Base-by-base conservation (phyloP, 1,284 basidiomycete genomes). In the Boletus nobilissimus region DNA sequence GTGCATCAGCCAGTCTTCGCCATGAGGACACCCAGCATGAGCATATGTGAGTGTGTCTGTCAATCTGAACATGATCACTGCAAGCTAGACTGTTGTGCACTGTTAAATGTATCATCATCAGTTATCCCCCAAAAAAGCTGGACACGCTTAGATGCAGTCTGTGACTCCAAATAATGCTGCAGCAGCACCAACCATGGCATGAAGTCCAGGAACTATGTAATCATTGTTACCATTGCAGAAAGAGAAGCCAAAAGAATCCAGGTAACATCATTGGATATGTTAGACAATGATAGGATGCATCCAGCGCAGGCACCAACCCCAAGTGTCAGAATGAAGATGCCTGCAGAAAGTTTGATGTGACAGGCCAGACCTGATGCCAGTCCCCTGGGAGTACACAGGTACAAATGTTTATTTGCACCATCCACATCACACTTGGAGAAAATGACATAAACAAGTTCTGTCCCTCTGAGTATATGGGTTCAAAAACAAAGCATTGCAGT, bases 61-160 rank as follows among this genome's bases (percentile, higher is more conserved):
- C 68, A 99, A 90, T 86, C 99, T 98, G 83, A 99, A 99, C 97
- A 99, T 97, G 87, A 99, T 99, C 73, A 99, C 97, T 4, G 97
- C 97, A 70, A 99, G 90, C 4, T 97, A 97, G 18, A 99, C 96
- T 0, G 96, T 97, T 26, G 95, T 96, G 54, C 96, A 90, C 93
- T 95, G 77, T 68, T 60, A 60, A 64, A 76, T 34, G 36, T 26
- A 74, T 36, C n/a, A 74, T 60, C 36, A 73, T 83, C 69, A 83
- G 75, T 63, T 65, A 71, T 54, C 39, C 74, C 26, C 46, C 36
- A 68, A 19, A 74, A 60, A 64, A 24, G 24, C 34, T 34, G 40
- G 24, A 73, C 18, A 69, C 38, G 66, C 38, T 34, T 69, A 79
- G 77, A 77, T 3, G 84, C 91, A 81, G 78, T 95, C 94, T 78